Base-by-base conservation (phyloP, 2,329 filamentous ascomycete species). In the Mycosphaerella sp. region DNA sequence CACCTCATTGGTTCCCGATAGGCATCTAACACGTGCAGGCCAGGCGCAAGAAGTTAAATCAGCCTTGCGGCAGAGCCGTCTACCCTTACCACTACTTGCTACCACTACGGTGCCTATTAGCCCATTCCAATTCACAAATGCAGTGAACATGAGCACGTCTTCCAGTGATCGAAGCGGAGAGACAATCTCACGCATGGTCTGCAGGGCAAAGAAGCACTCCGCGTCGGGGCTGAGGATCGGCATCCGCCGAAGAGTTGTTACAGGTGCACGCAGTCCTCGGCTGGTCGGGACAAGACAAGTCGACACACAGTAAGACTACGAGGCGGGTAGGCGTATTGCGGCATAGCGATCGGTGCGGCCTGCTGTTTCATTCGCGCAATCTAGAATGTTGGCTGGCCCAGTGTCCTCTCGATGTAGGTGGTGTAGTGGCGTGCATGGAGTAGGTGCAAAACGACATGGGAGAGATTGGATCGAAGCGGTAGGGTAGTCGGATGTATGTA, bases 231-330 rank as follows among this genome's bases (percentile, higher is more conserved):
- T 38, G 34, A 7, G 34, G 10, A n/a, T 38, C 34, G 34, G 34
- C 10, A 38, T 38, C 34, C 12, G 34, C 12, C 34, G 34, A 38
- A 9, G 10, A n/a, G 1, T 38, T n/a, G 34, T 5, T 38, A 11
- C 34, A 11, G 34, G 26, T 29, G 6, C 26, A 29, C 6, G 5
- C 26, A 47, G 45, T 21, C 17, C 31, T 47, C 45, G 45, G 45
- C 45, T 47, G 45, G 45, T 47, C 36, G 45, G 45, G 45, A 47
- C 36, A 47, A 32, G 45, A 47, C 45, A 47, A 47, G 45, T 34
- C 31, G 45, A 47, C 32, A 34, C 14, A 36, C 31, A 47, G 14
- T 14, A 47, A 23, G 31, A 36, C 23, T 21, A 47, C 45, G 45
- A 17, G 34, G 21, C 45, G 29, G 45, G 10, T 23, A 21, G 29